A percentile compares a stretch with the other conserved stretches of the same genome.
phyloP scores from a whole-genome alignment of 306 rosid genomes.

The Betula pendula region DNA sequence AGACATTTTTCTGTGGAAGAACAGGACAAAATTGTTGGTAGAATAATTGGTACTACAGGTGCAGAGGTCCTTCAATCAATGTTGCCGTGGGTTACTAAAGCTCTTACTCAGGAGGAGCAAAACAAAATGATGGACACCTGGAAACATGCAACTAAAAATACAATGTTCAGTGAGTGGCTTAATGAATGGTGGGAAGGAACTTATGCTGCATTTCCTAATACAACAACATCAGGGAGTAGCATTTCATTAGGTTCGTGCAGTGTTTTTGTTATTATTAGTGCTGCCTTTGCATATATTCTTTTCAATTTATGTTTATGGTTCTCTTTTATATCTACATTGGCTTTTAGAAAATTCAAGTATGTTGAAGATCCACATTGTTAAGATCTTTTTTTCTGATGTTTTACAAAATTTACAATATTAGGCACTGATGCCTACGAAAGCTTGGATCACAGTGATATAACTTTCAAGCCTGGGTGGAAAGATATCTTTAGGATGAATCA shows the following conservation, averaged over 20 bases:
- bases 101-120: conserved; percentile 77
- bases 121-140: conserved; percentile 75
- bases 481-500: conserved; percentile 65
- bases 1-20: conserved; percentile 71
- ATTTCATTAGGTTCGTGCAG: conserved; percentile 31
- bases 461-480: conserved; percentile 83
- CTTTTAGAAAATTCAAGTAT: neutral
- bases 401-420: conserved; percentile 14
- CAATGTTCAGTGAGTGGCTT: conserved; percentile 81
- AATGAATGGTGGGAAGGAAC: conserved; percentile 74
- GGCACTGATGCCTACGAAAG: conserved; percentile 37
- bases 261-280: conserved; percentile 14
- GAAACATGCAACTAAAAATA: conserved; percentile 77
- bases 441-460: conserved; percentile 51
- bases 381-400: neutral
- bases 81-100: conserved; percentile 81
- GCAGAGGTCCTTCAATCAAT: conserved; percentile 85
- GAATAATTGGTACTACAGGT: conserved; percentile 77
- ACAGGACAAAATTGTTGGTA: conserved; percentile 71
- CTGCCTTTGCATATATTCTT: neutral
- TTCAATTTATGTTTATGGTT: conserved; percentile 5
- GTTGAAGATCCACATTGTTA: conserved; percentile 5
- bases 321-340: neutral
- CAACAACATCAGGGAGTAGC: conserved; percentile 34
- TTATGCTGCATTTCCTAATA: conserved; percentile 37